Base-by-base conservation (phyloP, 129 eudicot genomes). In the Pulicaria dysenterica region DNA sequence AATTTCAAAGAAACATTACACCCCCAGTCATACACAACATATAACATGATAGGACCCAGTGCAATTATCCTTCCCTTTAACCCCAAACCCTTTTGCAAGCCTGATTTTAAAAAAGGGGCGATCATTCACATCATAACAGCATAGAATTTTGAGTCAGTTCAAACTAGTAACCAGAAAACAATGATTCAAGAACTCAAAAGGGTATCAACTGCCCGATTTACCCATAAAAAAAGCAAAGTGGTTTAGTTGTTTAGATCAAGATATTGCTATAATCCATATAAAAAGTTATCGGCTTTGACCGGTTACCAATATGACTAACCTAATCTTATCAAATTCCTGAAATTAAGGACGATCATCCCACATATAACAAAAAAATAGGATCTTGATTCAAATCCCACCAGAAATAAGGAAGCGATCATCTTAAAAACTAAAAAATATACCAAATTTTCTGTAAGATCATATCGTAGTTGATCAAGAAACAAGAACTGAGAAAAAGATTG, bases 51-150 rank as follows among this genome's bases (percentile, higher is more conserved):
- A 2, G 31, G 31, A n/a, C n/a, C 2, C 31, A 24, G 1, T 1
- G 31, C 31, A 24, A 24, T 2, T 24, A 24, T 24, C 31, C 31
- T 24, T 24, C 31, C 31, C 31, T 2, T 24, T 24, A 24, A 24
- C 31, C 31, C 51, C 51, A 8, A 6, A 9, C 61, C 62, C 38
- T 37, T 36, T 68, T 68, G 7, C 9, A 7, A 47, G 17, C 37
- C 7, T 7, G 48, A 37, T 58, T 58, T 38, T 31, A 58, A 2
- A 61, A 58, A 38, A 61, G 10, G 11, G 64, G 48, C 13, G 63
- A 74, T 49, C 62, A 72, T 72, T 37, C 67, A 47, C 15, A 47
- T 45, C 24, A 58, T 1, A 42, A 69, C 74, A 54, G n/a, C 11
- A 15, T 40, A 38, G 38, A 54, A 40, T 39, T 17, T 40, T 41